A percentile compares a stretch with the other conserved stretches of the same genome.
phyloP scores from a whole-genome alignment of 2,329 filamentous ascomycete genomes.

The Neodidymelliopsis sp. region DNA sequence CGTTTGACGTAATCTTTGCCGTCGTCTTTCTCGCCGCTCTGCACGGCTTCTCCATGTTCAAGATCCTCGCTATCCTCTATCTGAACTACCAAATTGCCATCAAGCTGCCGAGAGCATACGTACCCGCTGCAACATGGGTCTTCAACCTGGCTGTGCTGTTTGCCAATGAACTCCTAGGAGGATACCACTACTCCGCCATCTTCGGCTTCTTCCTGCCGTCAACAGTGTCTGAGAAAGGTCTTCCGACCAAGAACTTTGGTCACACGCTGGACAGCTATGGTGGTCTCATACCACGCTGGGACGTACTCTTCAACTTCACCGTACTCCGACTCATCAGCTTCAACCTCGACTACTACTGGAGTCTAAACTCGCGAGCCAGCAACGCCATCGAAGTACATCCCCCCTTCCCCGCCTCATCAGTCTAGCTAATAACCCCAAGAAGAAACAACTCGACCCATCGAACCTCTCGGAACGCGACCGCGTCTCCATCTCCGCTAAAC shows the following conservation, averaged over 20 bases:
- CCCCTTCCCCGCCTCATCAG: background rate
- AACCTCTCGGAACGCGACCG: slow-evolving; percentile 89
- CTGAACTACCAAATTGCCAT: slow-evolving; percentile 84
- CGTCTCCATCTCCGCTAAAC: slow-evolving; percentile 75
- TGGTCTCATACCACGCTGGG: slow-evolving; percentile 89
- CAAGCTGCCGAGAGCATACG: slow-evolving; percentile 70
- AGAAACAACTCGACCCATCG: slow-evolving; percentile 92
- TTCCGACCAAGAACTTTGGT: slow-evolving; percentile 66
- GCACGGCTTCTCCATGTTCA: slow-evolving; percentile 85
- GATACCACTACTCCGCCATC: slow-evolving; percentile 76
- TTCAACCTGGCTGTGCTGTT: slow-evolving; percentile 90
- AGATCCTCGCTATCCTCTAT: slow-evolving; percentile 81
- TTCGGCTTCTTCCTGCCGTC: slow-evolving; percentile 60
- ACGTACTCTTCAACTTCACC: slow-evolving; percentile 97
- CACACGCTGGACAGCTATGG: slow-evolving; percentile 78
- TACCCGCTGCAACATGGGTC: slow-evolving; percentile 82
- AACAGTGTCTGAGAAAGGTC: slow-evolving; percentile 50
- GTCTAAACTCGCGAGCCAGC: slow-evolving; percentile 65
- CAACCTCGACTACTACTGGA: slow-evolving; percentile 98
- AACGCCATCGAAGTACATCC: slow-evolving; percentile 81
- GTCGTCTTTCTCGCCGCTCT: slow-evolving; percentile 78
- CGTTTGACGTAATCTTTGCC: slow-evolving; percentile 85
- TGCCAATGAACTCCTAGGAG: slow-evolving; percentile 82
- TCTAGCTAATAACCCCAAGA: slow-evolving; percentile 78
- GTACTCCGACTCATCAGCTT: slow-evolving; percentile 93